These are phyloP conservation scores for Lumnitzera racemosa DNA, from an alignment of 345 rosid genomes.

Conservation along the genomic window DNA sequence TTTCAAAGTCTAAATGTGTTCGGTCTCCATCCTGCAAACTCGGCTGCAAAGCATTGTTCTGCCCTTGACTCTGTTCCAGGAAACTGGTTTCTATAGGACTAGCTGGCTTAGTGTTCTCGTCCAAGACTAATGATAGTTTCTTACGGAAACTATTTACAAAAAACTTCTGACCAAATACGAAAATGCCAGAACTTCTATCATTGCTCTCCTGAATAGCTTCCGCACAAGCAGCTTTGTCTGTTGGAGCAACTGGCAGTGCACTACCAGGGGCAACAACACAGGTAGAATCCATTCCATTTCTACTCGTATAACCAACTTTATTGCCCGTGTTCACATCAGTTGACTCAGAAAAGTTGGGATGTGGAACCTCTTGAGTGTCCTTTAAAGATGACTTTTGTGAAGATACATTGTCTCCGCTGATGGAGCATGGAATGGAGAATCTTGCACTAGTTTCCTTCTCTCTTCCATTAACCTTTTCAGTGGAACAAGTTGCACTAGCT, in stretches of 20 bases:
- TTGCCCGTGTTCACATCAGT: slow-evolving; percentile 15
- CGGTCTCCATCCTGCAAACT: slow-evolving; percentile 10
- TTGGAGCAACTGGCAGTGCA: slow-evolving; percentile 19
- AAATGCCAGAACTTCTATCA: slow-evolving; percentile 36
- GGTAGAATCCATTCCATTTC: slow-evolving; percentile 12
- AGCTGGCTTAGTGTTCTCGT: slow-evolving; percentile 29
- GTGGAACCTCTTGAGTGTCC: background rate
- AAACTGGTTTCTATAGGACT: slow-evolving; percentile 23
- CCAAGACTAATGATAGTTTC: slow-evolving; percentile 36
- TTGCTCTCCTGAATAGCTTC: slow-evolving; percentile 28
- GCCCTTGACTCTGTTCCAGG: slow-evolving; percentile 25
- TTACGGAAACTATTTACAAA: slow-evolving; percentile 50
- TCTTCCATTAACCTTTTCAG: slow-evolving; percentile 20
- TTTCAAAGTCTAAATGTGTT: slow-evolving; percentile 27
- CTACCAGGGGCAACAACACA: slow-evolving; percentile 20
- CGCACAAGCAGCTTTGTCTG: slow-evolving; percentile 15
- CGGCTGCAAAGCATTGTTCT: slow-evolving; percentile 15
- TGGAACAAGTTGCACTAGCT: slow-evolving; percentile 14
- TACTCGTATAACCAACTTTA: slow-evolving; percentile 17
- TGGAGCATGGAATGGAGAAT: slow-evolving; percentile 13
- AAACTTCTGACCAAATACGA: slow-evolving; percentile 61
- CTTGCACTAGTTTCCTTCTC: slow-evolving; percentile 16
- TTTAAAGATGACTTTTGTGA: background rate
- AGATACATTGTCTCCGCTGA: slow-evolving; percentile 7
- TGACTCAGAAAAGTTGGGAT: background rate